These are phyloP conservation scores for Bombardia bombarda DNA, from an alignment of 495 filamentous ascomycete species.

Conservation along the genomic window DNA sequence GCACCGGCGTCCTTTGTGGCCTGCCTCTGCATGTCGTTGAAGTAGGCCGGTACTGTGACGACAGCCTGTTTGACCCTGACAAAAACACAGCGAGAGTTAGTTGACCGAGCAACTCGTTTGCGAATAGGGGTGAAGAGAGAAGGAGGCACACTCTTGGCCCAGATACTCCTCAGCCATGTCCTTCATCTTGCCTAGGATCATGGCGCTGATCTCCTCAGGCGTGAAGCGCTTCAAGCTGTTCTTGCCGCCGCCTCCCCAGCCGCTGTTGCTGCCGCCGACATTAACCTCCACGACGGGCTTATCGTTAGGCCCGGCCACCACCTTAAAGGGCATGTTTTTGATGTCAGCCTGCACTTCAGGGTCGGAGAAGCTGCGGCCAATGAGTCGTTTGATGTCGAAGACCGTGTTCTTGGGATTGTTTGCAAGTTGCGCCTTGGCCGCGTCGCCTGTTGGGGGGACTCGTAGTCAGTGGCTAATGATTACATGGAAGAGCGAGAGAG, in stretches of 20 bases:
- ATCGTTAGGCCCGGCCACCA: constrained; percentile 58
- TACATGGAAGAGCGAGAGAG: neutral
- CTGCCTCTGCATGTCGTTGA: constrained; percentile 94
- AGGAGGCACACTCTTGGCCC: constrained; percentile 52
- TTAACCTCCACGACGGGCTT: constrained; percentile 73
- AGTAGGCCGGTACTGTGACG: constrained; percentile 91
- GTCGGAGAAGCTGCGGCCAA: constrained; percentile 76
- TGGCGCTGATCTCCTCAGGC: constrained; percentile 76
- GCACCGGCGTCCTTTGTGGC: constrained; percentile 90
- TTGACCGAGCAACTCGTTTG: neutral
- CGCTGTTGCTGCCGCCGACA: constrained; percentile 59
- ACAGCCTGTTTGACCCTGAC: constrained; percentile 75
- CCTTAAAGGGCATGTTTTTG: constrained; percentile 83
- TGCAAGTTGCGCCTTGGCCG: constrained; percentile 97
- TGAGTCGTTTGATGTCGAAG: constrained; percentile 94
- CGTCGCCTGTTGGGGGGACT: constrained; percentile 55
- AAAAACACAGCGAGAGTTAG: neutral
- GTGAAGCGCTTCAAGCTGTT: constrained; percentile 55
- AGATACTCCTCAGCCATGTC: constrained; percentile 84
- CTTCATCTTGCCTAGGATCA: constrained; percentile 88
- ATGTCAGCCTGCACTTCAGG: constrained; percentile 71
- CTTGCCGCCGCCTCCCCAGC: constrained; percentile 20
- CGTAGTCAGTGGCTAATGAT: neutral
- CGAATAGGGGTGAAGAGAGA: neutral
- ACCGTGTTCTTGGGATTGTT: constrained; percentile 97